phyloP scores from a whole-genome alignment of 352 stramenopile species.

The Pelagophyceae sp. region DNA sequence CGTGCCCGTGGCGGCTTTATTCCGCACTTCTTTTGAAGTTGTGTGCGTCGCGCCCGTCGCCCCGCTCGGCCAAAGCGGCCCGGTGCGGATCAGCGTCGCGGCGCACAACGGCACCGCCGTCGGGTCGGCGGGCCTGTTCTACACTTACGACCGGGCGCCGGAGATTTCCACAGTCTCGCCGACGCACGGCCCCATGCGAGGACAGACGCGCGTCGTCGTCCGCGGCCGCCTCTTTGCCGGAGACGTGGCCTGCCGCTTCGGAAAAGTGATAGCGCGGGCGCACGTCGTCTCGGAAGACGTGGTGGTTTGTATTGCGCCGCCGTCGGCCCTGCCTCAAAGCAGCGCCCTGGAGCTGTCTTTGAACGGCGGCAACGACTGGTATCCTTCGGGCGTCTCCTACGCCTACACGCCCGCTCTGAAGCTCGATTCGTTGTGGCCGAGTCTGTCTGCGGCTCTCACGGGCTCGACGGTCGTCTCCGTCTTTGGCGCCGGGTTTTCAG shows the following conservation, averaged over 20 bases:
- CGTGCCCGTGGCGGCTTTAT: neutral
- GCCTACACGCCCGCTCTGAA: slow-evolving; percentile 41
- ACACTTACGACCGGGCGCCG: slow-evolving; percentile 54
- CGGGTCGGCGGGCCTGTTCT: slow-evolving; percentile 55
- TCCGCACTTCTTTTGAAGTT: neutral
- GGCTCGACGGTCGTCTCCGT: slow-evolving; percentile 63
- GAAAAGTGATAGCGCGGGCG: slow-evolving; percentile 5
- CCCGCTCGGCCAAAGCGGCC: neutral
- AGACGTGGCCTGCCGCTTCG: slow-evolving; percentile 34
- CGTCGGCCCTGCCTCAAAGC: slow-evolving; percentile 32
- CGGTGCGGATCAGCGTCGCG: slow-evolving; percentile 50
- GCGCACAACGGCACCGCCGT: slow-evolving; percentile 58
- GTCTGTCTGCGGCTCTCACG: slow-evolving; percentile 59
- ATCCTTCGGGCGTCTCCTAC: slow-evolving; percentile 38
- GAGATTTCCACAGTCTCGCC: slow-evolving; percentile 54
- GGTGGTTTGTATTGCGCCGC: slow-evolving; percentile 15
- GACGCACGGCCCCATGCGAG: slow-evolving; percentile 39
- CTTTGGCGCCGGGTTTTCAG: slow-evolving; percentile 73
- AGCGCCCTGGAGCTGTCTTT: slow-evolving; percentile 55
- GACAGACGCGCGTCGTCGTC: slow-evolving; percentile 41
- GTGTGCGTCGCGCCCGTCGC: neutral
- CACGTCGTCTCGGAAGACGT: slow-evolving; percentile 23
- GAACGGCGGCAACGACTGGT: slow-evolving; percentile 63
- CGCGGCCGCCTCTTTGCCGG: slow-evolving; percentile 34
- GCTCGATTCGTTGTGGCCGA: slow-evolving; percentile 17